Evolutionary conservation across 768 basidiomycete species (phyloP), one percentile per base, ranked within the genome.

Genomic region (Boletus barrowsii): DNA sequence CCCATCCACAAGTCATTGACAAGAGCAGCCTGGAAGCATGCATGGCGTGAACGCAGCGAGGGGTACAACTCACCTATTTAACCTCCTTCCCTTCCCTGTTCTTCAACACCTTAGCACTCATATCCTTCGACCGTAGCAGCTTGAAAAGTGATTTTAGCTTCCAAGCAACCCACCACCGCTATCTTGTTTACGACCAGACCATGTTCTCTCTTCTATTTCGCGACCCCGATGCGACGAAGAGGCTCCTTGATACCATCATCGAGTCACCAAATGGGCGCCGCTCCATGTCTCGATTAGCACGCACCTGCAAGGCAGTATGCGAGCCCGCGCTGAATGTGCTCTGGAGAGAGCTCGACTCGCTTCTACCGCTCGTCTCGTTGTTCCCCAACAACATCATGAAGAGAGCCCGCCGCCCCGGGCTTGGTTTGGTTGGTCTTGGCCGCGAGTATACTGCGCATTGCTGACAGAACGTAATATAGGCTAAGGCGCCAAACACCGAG

Each of bases 291-390:
- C 78, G 88, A 63, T 74, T 91, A 60, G 82, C 88, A 45, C 79
- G 89, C 49, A 89, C 88, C 43, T 90, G 88, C 71, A 82, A 79
- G 58, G 81, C 83, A n/a, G 74, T 89, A 67, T 82, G 78, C 60
- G 87, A 86, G 59, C 87, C 87, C 14, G 82, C 84, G n/a, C 65
- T 90, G 60, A 75, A 84, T 66, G 73, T 84, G 46, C 75, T 91
- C 30, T 91, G 89, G 89, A 82, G 79, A 65, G 89, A 91, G 62
- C 72, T 91, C 52, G 88, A 90, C 67, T 87, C 86, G 13, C 74
- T 90, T 55, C 71, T 83, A 43, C 89, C 89, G 10, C 74, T 91
- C 53, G 74, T 90, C 53, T 83, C 84, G 35, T 67, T 90, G 51
- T 90, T 91, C 67, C 89, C 89, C 14, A 75, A 73, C 53, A 75